Percentiles rank a stretch among this genome's conserved stretches.
phyloP scores from a whole-genome alignment of 108 stramenopile genomes.

The Seminavis robusta region DNA sequence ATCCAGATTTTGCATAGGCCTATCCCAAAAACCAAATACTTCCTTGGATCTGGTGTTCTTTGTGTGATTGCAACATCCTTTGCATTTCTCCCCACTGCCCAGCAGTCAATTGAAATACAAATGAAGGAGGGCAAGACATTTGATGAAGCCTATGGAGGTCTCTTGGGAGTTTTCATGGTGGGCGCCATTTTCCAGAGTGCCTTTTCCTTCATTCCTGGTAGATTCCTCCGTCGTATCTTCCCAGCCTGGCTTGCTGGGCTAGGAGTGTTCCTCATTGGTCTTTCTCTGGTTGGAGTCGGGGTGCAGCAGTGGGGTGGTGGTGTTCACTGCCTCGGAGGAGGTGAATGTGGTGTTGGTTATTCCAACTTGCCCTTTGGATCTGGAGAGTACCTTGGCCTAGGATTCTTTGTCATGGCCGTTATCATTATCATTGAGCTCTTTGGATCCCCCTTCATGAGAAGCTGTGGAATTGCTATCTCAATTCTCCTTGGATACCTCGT shows the following conservation, averaged over 20 bases:
- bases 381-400: slow-evolving; percentile 42
- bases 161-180: slow-evolving; percentile 44
- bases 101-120: slow-evolving; percentile 6
- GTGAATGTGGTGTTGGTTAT: no score
- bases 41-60: no score
- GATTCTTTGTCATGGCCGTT: slow-evolving; percentile 36
- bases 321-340: slow-evolving; percentile 46
- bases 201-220: slow-evolving; percentile 30
- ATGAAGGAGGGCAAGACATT: no score
- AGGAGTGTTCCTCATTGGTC: slow-evolving; percentile 51
- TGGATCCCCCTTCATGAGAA: slow-evolving; percentile 40
- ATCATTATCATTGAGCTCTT: slow-evolving; percentile 37
- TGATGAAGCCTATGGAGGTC: no score
- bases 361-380: no score
- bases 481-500: slow-evolving; percentile 24
- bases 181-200: slow-evolving; percentile 33
- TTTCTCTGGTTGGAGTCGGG: slow-evolving; percentile 47
- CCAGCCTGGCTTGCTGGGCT: slow-evolving; percentile 51
- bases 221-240: slow-evolving; percentile 30
- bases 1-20: no score
- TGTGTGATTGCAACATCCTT: no score
- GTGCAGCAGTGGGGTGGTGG: slow-evolving; percentile 66
- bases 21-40: no score
- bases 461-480: slow-evolving; percentile 36
- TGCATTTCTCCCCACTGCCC: slow-evolving; percentile 1